Conservation (phyloP, 257 asterid genomes). For the Parsonsia alboflavescens region DNA sequence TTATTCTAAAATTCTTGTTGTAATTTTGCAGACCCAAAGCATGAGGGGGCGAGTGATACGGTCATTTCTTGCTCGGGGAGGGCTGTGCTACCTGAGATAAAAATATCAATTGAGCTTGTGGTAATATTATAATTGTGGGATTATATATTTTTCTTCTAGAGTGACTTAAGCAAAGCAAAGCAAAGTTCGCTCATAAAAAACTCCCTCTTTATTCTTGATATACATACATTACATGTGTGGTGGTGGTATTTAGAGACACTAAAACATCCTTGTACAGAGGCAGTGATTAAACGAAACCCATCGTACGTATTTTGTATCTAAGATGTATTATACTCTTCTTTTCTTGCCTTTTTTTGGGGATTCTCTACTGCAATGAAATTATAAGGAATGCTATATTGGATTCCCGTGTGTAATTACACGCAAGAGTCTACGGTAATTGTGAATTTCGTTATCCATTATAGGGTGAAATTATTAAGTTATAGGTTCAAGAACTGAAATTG, state of each 20-base stretch:
- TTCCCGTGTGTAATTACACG: too few species aligned
- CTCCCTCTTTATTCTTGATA: not conserved
- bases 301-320: not conserved
- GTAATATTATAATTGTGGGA: not conserved
- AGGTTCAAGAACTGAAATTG: not conserved
- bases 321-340: not conserved
- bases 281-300: not conserved
- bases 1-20: not conserved
- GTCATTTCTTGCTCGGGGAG: constrained; percentile 1
- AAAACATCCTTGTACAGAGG: not conserved
- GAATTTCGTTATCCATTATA: too few species aligned
- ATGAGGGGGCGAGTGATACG: not conserved
- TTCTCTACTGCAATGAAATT: not conserved
- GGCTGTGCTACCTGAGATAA: not conserved
- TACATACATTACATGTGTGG: not conserved
- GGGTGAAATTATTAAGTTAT: too few species aligned
- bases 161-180: not conserved
- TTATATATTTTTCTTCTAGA: not conserved
- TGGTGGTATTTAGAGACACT: not conserved
- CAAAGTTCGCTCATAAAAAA: not conserved
- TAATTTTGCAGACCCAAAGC: constrained; percentile 2
- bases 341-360: not conserved
- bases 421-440: too few species aligned
- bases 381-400: too few species aligned
- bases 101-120: not conserved